A percentile compares a stretch with the other conserved stretches of the same genome.
Evolutionary conservation across 257 asterid genomes (phyloP).

Genomic region (Forsythia suspensa): DNA sequence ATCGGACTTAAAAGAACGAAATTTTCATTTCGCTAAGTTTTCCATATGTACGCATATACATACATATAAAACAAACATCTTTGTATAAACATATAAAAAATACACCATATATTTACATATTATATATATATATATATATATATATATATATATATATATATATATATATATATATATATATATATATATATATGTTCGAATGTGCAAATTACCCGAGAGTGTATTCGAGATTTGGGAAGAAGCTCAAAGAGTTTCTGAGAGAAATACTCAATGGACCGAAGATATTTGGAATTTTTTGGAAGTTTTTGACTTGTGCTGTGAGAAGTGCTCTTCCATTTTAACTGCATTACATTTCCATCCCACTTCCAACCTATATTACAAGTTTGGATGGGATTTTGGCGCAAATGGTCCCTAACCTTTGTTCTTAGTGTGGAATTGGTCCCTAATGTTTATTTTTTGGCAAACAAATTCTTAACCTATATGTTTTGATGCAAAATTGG

Average conservation of each 20-base stretch:
- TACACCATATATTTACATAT: background rate
- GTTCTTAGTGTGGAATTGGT: no score
- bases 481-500: no score
- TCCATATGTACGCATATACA: background rate
- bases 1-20: slow-evolving; percentile 8
- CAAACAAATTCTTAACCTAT: no score
- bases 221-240: slow-evolving; percentile 24
- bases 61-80: background rate
- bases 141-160: slow-evolving; percentile 21
- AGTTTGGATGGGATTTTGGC: no score
- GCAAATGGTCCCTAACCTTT: no score
- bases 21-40: background rate
- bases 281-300: no score
- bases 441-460: no score
- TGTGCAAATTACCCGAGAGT: slow-evolving; percentile 13
- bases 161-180: slow-evolving; percentile 19
- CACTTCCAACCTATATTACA: no score
- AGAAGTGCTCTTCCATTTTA: slow-evolving; percentile 11
- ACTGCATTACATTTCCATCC: slow-evolving; percentile 3
- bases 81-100: background rate
- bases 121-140: slow-evolving; percentile 9
- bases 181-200: slow-evolving; percentile 21
- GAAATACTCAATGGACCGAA: background rate
- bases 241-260: slow-evolving; percentile 1
- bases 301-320: background rate